Base-by-base conservation (phyloP, 768 basidiomycete genomes). In the Amanita inopinata region DNA sequence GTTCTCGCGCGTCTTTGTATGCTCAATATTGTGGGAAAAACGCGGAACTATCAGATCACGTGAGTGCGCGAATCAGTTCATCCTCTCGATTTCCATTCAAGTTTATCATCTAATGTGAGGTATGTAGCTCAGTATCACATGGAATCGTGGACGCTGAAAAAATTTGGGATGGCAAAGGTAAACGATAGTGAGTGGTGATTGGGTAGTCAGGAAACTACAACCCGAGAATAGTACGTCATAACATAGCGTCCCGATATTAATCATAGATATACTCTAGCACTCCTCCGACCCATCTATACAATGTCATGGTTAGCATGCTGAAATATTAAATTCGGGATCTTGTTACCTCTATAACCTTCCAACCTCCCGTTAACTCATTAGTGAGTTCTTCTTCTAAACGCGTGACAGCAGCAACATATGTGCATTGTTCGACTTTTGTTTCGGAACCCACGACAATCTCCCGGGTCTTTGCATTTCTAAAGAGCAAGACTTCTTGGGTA, bases 341-440 rank as follows among this genome's bases (percentile, higher is more conserved):
- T 64, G 76, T 38, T 56, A 92, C 91, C 80, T 98, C 94, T 19
- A 97, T 74, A 40, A 98, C 78, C 63, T 97, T 98, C 94, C 96
- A 99, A 9, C 96, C 96, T 32, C 89, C 92, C 0, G 96, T 99
- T 33, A 96, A 70, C 59, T 92, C 88, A 57, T 98, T 87, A 20
- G 79, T 80, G 48, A 97, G 65, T 56, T 97, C 90, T 53, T 83
- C 83, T 56, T 88, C 82, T 22, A 90, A 64, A 19, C 93, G 77
- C 12, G 93, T 97, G 46, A 99, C 62, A 1, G 89, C 92, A 18
- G 91, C 90, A 12, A 85, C 86, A 58, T 99, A 99, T 15, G 77
- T 79, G 54, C 90, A 93, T 57, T 93, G 88, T 62, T 96, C 91
- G 22, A 98, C 93, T 51, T 78, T 76, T 57, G 93, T 73, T 56